phyloP scores from a whole-genome alignment of 1,139 yeast species.

The Oligophagozyma castellii region DNA sequence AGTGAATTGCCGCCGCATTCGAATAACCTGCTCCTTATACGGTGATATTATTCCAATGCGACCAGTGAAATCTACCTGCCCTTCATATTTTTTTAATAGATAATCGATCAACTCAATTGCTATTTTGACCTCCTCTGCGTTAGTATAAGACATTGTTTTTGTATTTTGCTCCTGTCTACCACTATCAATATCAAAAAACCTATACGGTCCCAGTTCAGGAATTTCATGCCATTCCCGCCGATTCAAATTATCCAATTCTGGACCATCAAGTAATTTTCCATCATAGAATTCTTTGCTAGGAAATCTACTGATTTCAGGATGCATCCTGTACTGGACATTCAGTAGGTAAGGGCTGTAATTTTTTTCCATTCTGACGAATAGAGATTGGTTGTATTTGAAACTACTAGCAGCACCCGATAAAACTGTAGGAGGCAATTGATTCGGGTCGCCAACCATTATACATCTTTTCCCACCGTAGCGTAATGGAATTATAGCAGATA shows the following conservation, averaged over 20 bases:
- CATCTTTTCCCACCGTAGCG: constrained; percentile 85
- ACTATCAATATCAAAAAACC: constrained; percentile 60
- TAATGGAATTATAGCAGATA: constrained; percentile 83
- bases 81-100: constrained; percentile 37
- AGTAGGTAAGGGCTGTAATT: constrained; percentile 50
- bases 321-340: constrained; percentile 98
- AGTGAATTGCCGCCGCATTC: constrained; percentile 43
- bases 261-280: constrained; percentile 64
- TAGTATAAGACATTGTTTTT: constrained; percentile 56
- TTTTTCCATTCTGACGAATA: constrained; percentile 88
- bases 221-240: constrained; percentile 63
- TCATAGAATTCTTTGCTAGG: constrained; percentile 78
- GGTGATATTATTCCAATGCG: constrained; percentile 89
- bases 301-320: constrained; percentile 75
- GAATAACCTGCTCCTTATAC: constrained; percentile 71
- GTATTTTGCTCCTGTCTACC: constrained; percentile 51
- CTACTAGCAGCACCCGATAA: constrained; percentile 77
- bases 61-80: constrained; percentile 42
- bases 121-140: constrained; percentile 54
- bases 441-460: constrained; percentile 98
- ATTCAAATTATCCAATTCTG: constrained; percentile 45
- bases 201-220: constrained; percentile 51
- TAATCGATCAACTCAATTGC: constrained; percentile 57
- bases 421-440: constrained; percentile 98
- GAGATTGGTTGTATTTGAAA: constrained; percentile 73